Percentiles rank a stretch among this genome's conserved stretches.
Evolutionary conservation across 306 rosid genomes (phyloP).

Genomic region (Casuarina cunninghamiana): DNA sequence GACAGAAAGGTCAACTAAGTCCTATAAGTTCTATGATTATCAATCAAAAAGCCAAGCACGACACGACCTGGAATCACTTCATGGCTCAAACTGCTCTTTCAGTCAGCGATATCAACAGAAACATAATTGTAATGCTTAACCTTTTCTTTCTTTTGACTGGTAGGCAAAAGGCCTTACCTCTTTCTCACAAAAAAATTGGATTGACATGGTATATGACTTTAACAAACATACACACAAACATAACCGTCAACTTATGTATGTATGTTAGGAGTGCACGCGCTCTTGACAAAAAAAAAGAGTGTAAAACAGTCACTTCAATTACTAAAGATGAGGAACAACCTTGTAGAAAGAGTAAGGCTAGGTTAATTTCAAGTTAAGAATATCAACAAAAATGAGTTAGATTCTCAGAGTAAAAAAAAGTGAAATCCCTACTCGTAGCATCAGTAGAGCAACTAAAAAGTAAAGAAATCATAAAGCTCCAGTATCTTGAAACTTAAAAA

Average conservation of each 20-base stretch:
- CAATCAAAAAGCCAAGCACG: not conserved
- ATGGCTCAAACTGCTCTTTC: not conserved
- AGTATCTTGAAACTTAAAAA: no score
- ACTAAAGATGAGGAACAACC: not conserved
- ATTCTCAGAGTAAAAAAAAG: no score
- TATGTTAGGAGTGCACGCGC: not conserved
- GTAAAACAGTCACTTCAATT: not conserved
- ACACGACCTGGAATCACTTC: not conserved
- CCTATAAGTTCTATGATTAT: not conserved
- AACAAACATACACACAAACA: not conserved
- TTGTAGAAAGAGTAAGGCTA: not conserved
- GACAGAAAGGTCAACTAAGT: not conserved
- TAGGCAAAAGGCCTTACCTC: not conserved
- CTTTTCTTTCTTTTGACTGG: not conserved
- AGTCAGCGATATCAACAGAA: not conserved
- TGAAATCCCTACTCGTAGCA: no score
- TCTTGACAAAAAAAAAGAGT: not conserved
- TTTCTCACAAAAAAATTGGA: not conserved
- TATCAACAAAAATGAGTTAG: no score
- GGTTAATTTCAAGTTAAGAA: not conserved
- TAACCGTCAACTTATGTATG: not conserved
- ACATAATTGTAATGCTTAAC: not conserved
- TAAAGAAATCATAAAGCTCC: no score
- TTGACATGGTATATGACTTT: not conserved
- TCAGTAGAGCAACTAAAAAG: no score